Evolutionary conservation across 345 rosid species (phyloP), one percentile per base, ranked within the genome.

Genomic region (Isatis tinctoria): DNA sequence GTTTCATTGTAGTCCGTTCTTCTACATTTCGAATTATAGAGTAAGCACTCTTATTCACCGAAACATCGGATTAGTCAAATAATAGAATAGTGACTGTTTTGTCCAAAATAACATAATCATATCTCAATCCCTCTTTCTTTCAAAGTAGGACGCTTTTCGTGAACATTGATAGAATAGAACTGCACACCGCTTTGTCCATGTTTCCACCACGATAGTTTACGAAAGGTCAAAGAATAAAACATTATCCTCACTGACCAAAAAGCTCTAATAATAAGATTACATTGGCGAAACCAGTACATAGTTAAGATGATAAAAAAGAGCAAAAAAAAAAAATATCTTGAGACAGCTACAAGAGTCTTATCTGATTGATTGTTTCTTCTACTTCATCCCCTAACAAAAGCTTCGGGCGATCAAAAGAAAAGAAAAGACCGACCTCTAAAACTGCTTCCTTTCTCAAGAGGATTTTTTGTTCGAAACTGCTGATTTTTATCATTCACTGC

Each of bases 361-460:
- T 41, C 56, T 14, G 45, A 43, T 32, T 63, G 63, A 61, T 59
- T 48, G 61, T 35, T 58, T 37, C 60, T 36, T 52, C 53, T 58
- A 70, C 24, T 32, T 44, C 70, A 76, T 62, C 75, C 65, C 75
- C 65, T 51, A 69, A 76, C 52, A n/a, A 76, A n/a, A 76, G 43
- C 33, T 62, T 54, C 16, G 8, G 33, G 59, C 36, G 45, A 75
- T 75, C 79, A 75, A 67, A 74, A 20, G 12, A 48, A 60, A 74
- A 60, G 11, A 59, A 67, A 75, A 68, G 48, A 75, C 79, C 74
- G 28, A 69, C 56, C 56, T 41, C 20, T 33, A 35, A 26, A 67
- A n/a, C 11, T n/a, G 72, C 60, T 37, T 37, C 52, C 37, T 67
- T 67, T 52, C 35, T 24, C 16, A 39, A 39, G 39, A 35, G 47